Evolutionary conservation across 2,329 filamentous ascomycete species (phyloP).

Genomic region (Keithomyces neogunnii): DNA sequence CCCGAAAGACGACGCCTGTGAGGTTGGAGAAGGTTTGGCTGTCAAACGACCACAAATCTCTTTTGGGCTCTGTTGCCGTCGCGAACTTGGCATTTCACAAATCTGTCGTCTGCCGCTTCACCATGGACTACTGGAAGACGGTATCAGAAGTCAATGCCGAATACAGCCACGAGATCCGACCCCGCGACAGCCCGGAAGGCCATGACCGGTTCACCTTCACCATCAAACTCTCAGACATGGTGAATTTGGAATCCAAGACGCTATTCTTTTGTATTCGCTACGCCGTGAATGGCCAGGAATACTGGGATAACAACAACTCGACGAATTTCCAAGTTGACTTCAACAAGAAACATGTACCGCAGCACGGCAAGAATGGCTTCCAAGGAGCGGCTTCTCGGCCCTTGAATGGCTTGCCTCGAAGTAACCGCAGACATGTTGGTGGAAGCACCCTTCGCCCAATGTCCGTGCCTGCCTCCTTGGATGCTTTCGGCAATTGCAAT

Average conservation of each 20-base stretch:
- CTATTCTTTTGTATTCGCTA: constrained; percentile 90
- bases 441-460: constrained; percentile 36
- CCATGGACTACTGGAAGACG: constrained; percentile 97
- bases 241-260: constrained; percentile 86
- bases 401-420: constrained; percentile 53
- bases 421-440: constrained; percentile 45
- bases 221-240: constrained; percentile 85
- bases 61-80: constrained; percentile 77
- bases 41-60: constrained; percentile 75
- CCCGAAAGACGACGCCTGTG: constrained; percentile 59
- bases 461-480: constrained; percentile 50
- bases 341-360: constrained; percentile 62
- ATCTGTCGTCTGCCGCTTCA: constrained; percentile 83
- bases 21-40: constrained; percentile 80
- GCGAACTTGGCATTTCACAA: constrained; percentile 89
- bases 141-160: constrained; percentile 91
- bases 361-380: constrained; percentile 47
- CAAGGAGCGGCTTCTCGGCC: constrained; percentile 43
- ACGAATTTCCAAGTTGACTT: constrained; percentile 96
- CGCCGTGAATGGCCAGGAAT: constrained; percentile 72
- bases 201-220: constrained; percentile 89
- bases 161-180: constrained; percentile 69
- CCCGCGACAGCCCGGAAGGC: constrained; percentile 54
- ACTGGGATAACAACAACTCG: constrained; percentile 87
- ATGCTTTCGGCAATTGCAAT: constrained; percentile 64